phyloP scores from a whole-genome alignment of 768 basidiomycete genomes.

The Rhizopogon roseolus region DNA sequence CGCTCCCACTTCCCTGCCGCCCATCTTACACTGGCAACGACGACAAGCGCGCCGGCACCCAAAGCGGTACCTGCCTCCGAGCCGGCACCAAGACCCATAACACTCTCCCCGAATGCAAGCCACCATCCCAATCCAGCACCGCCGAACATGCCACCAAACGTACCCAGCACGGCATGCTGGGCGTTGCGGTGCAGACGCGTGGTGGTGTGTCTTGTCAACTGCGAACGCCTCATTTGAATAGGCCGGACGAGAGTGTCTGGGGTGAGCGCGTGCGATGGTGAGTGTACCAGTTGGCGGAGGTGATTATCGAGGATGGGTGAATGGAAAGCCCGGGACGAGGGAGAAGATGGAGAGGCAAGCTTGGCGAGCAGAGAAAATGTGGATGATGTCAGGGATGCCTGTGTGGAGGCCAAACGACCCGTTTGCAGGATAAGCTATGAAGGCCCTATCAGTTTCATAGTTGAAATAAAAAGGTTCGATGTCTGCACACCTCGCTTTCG shows the following conservation, averaged over 20 bases:
- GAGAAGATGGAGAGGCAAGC: constrained; percentile 29
- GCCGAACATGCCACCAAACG: constrained; percentile 41
- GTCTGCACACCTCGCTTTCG: constrained; percentile 41
- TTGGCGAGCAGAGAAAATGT: constrained; percentile 36
- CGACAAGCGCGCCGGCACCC: constrained; percentile 52
- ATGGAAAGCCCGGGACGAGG: constrained; percentile 19
- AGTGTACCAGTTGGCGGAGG: constrained; percentile 46
- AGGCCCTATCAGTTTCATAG: neutral
- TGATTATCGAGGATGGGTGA: constrained; percentile 57
- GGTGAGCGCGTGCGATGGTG: constrained; percentile 41
- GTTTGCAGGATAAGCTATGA: constrained; percentile 61
- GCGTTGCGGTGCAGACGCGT: constrained; percentile 58
- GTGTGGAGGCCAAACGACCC: constrained; percentile 49
- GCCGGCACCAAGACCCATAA: constrained; percentile 28
- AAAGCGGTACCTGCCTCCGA: constrained; percentile 54
- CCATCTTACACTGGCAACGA: constrained; percentile 52
- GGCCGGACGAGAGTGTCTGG: constrained; percentile 46
- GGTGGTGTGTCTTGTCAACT: constrained; percentile 53
- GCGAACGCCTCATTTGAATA: constrained; percentile 43
- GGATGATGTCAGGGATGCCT: constrained; percentile 36
- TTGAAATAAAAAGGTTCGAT: neutral
- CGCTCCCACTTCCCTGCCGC: constrained; percentile 64
- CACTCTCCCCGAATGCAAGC: constrained; percentile 36
- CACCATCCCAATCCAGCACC: constrained; percentile 58
- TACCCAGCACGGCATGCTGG: constrained; percentile 50